phyloP scores from a whole-genome alignment of 164 flowering plant genomes.

The Houttuynia cordata region DNA sequence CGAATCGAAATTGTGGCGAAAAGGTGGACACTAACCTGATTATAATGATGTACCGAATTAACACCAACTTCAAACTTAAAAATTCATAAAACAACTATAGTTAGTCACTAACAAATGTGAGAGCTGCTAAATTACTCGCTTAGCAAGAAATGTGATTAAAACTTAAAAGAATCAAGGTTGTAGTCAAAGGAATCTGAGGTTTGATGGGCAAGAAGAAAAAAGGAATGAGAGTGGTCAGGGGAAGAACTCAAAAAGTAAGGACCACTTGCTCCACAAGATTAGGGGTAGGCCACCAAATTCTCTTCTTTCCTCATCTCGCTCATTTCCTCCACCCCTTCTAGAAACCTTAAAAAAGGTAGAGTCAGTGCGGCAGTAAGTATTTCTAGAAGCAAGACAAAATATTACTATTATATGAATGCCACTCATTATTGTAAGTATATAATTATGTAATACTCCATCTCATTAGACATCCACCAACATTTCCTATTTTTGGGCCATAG shows the following conservation, averaged over 20 bases:
- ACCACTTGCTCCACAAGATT: slow-evolving; percentile 8
- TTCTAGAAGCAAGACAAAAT: too few species aligned
- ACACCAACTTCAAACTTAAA: too few species aligned
- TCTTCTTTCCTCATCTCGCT: not conserved
- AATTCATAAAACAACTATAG: not conserved
- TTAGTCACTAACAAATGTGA: not conserved
- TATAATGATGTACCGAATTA: too few species aligned
- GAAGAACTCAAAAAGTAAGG: not conserved
- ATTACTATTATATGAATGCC: too few species aligned
- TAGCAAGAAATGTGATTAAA: not conserved
- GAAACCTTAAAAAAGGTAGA: not conserved
- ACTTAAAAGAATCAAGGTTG: not conserved
- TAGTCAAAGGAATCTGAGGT: slow-evolving; percentile 4
- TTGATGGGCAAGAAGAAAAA: not conserved
- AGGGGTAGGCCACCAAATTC: slow-evolving; percentile 10
- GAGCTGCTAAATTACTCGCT: not conserved
- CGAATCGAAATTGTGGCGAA: too few species aligned
- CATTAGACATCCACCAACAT: too few species aligned
- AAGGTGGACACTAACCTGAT: too few species aligned
- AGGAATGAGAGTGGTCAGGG: not conserved
- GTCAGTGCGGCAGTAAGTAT: not conserved
- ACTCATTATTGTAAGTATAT: too few species aligned
- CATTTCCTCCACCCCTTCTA: not conserved
- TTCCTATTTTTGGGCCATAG: too few species aligned
- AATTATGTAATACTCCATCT: too few species aligned